A percentile compares a stretch with the other conserved stretches of the same genome.
Evolutionary conservation across 495 filamentous ascomycete genomes (phyloP).

Genomic region (Penicillium lividum): DNA sequence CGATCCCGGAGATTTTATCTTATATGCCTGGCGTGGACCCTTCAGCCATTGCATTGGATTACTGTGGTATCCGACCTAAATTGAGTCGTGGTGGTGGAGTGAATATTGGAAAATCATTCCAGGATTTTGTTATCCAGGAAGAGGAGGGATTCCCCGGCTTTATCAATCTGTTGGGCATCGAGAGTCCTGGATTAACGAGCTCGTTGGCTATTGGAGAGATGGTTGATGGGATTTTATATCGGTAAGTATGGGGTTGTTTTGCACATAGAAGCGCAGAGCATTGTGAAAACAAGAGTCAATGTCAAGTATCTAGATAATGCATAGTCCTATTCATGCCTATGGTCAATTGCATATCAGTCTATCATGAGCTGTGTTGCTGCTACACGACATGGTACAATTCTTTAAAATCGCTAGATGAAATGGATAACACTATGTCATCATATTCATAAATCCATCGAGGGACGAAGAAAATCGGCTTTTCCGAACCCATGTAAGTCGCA

Average conservation of each 20-base stretch:
- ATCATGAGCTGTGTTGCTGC: too few relatives aligned
- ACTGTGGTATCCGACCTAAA: slow-evolving; percentile 91
- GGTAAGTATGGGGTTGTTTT: slow-evolving; percentile 14
- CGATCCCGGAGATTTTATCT: slow-evolving; percentile 69
- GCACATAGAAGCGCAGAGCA: background rate
- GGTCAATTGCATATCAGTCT: background rate
- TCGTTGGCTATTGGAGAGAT: slow-evolving; percentile 84
- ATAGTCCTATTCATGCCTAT: background rate
- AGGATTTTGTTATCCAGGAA: slow-evolving; percentile 81
- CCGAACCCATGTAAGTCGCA: too few relatives aligned
- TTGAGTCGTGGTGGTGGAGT: slow-evolving; percentile 60
- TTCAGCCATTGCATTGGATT: slow-evolving; percentile 72
- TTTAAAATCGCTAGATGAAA: background rate
- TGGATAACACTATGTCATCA: background rate
- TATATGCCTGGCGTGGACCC: slow-evolving; percentile 76
- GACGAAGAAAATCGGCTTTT: too few relatives aligned
- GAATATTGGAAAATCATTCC: slow-evolving; percentile 63
- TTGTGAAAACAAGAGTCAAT: background rate
- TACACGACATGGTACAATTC: background rate
- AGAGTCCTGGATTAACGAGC: slow-evolving; percentile 92
- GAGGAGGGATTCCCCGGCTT: slow-evolving; percentile 86
- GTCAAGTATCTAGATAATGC: background rate
- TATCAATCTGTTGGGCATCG: slow-evolving; percentile 90
- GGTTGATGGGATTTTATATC: slow-evolving; percentile 75
- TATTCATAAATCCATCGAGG: too few relatives aligned